Evolutionary conservation across 768 basidiomycete species (phyloP).

Genomic region (Phylloporus arenicola): DNA sequence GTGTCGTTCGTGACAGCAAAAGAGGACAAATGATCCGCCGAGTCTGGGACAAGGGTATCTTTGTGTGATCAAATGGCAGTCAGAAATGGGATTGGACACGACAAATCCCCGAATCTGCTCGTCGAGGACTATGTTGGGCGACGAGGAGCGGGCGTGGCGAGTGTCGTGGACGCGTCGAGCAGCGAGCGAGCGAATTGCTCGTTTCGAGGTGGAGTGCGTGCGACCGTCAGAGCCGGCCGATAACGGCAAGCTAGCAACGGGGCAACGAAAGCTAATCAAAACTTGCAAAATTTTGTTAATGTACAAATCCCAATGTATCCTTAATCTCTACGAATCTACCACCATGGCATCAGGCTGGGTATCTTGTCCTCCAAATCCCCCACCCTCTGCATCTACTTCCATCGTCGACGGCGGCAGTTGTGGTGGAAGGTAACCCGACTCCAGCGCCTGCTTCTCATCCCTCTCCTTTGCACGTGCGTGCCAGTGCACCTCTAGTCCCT

Average conservation of each 20-base stretch:
- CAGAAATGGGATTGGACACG: slow-evolving; percentile 41
- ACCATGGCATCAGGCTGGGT: slow-evolving; percentile 14
- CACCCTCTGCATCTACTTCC: slow-evolving; percentile 1
- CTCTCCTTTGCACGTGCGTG: slow-evolving; percentile 27
- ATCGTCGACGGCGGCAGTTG: slow-evolving; percentile 4
- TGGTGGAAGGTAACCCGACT: slow-evolving; percentile 11
- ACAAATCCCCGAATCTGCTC: slow-evolving; percentile 40
- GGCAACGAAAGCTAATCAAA: background rate
- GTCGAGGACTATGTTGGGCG: background rate
- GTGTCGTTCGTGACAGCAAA: slow-evolving; percentile 5
- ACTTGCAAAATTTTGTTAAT: background rate
- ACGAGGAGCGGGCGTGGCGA: background rate
- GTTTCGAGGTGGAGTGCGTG: slow-evolving; percentile 3
- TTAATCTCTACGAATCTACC: slow-evolving; percentile 11
- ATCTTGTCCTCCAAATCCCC: background rate
- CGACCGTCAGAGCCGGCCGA: slow-evolving; percentile 3
- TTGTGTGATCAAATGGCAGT: slow-evolving; percentile 32
- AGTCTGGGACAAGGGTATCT: slow-evolving; percentile 41
- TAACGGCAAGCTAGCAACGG: slow-evolving; percentile 24
- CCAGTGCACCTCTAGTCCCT: slow-evolving; percentile 40
- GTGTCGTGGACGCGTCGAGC: slow-evolving; percentile 12
- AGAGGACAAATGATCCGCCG: slow-evolving; percentile 41
- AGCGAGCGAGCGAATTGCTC: slow-evolving; percentile 4
- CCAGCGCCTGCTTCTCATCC: slow-evolving; percentile 17
- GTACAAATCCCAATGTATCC: background rate